These are phyloP conservation scores for Eugenia klotzschiana DNA, from an alignment of 441 rosid genomes.

Conservation along the genomic window DNA sequence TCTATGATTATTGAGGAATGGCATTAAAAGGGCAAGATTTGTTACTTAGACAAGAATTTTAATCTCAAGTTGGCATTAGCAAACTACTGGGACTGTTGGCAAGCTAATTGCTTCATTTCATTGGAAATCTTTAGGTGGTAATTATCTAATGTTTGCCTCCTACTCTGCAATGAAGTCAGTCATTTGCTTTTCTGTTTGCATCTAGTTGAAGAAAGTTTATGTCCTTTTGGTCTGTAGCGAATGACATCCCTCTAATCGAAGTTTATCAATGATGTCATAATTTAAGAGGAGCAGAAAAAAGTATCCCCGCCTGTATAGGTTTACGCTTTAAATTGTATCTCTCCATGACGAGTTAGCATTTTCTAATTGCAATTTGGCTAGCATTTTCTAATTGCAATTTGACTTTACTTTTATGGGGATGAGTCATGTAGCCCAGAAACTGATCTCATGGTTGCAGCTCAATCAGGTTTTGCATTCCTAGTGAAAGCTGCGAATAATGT, in stretches of 20 bases:
- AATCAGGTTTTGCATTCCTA: background rate
- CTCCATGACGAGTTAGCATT: background rate
- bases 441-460: background rate
- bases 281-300: background rate
- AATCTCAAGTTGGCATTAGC: background rate
- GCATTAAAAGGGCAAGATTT: background rate
- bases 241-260: background rate
- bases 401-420: background rate
- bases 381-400: background rate
- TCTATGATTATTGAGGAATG: background rate
- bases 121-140: background rate
- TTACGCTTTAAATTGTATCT: background rate
- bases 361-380: background rate
- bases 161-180: background rate
- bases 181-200: background rate
- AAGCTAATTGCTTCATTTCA: background rate
- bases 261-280: background rate
- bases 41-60: background rate
- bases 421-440: background rate
- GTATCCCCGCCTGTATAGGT: background rate
- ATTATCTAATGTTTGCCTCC: background rate
- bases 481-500: background rate
- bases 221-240: background rate
- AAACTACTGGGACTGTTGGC: background rate
- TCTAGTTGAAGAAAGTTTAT: background rate